phyloP scores from a whole-genome alignment of 2,329 filamentous ascomycete species.

The Penicillium nordicum region DNA sequence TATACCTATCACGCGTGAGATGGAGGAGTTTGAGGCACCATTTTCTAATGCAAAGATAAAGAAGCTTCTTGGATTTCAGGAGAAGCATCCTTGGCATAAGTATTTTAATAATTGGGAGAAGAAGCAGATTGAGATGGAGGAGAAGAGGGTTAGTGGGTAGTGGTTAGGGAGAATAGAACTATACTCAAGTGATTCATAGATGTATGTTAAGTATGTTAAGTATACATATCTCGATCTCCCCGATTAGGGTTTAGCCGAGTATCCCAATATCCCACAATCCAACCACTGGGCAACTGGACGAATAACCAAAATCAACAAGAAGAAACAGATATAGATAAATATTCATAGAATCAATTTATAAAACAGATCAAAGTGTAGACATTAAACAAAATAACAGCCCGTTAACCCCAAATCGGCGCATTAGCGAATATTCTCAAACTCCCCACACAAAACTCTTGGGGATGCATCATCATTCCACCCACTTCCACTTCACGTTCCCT shows the following conservation, averaged over 20 bases:
- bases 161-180: not conserved
- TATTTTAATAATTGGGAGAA: constrained; percentile 20
- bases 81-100: constrained; percentile 46
- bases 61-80: constrained; percentile 56
- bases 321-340: not conserved
- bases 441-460: constrained; percentile 29
- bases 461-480: constrained; percentile 17
- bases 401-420: constrained; percentile 8
- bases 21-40: constrained; percentile 59
- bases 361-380: not conserved
- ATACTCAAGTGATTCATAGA: no score
- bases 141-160: not conserved
- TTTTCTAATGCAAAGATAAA: constrained; percentile 60
- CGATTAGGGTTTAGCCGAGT: constrained; percentile 42
- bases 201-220: no score
- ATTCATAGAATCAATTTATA: not conserved
- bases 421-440: constrained; percentile 23
- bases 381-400: not conserved
- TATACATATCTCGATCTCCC: not conserved
- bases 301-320: not conserved
- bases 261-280: constrained; percentile 26
- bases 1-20: constrained; percentile 51
- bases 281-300: not conserved
- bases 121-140: constrained; percentile 1
- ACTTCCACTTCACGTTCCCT: constrained; percentile 15